Percentiles rank a stretch among this genome's conserved stretches.
These are phyloP conservation scores for Phoenix roebelenii DNA, from an alignment of 176 grass and related monocot species.

Conservation along the genomic window DNA sequence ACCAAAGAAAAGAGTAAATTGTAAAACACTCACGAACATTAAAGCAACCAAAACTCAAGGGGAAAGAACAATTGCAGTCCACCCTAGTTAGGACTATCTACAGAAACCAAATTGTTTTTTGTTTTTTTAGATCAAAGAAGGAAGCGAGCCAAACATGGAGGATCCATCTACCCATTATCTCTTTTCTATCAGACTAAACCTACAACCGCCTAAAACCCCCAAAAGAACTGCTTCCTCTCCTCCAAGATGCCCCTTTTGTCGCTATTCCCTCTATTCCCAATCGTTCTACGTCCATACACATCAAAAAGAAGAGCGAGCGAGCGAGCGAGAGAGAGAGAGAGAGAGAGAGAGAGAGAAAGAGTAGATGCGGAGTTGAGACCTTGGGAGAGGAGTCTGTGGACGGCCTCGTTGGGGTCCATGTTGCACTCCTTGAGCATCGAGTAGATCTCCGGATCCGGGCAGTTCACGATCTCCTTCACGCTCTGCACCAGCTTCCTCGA, in stretches of 20 bases:
- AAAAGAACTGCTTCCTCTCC: not conserved
- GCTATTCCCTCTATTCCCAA: no score
- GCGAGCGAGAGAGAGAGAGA: no score
- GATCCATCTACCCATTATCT: not conserved
- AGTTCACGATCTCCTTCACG: slow-evolving; percentile 99
- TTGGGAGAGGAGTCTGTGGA: slow-evolving; percentile 90
- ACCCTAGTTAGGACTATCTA: not conserved
- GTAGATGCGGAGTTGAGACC: slow-evolving; percentile 9
- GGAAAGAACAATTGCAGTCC: no score
- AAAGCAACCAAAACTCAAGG: no score
- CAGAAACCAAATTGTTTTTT: not conserved
- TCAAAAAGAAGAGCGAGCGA: not conserved
- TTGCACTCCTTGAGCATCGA: slow-evolving; percentile 82
- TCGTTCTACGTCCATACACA: no score
- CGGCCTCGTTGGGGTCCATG: slow-evolving; percentile 95
- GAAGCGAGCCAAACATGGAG: not conserved
- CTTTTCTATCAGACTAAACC: not conserved
- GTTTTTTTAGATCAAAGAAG: not conserved
- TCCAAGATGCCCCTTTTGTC: not conserved
- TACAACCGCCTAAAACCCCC: not conserved
- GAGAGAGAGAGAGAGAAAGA: no score
- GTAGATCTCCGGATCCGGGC: slow-evolving; percentile 92
- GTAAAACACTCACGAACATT: no score
- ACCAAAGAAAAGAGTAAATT: no score
- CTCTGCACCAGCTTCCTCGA: slow-evolving; percentile 79